phyloP scores from a whole-genome alignment of 2,329 filamentous ascomycete species.

The Pseudogymnoascus sp. region DNA sequence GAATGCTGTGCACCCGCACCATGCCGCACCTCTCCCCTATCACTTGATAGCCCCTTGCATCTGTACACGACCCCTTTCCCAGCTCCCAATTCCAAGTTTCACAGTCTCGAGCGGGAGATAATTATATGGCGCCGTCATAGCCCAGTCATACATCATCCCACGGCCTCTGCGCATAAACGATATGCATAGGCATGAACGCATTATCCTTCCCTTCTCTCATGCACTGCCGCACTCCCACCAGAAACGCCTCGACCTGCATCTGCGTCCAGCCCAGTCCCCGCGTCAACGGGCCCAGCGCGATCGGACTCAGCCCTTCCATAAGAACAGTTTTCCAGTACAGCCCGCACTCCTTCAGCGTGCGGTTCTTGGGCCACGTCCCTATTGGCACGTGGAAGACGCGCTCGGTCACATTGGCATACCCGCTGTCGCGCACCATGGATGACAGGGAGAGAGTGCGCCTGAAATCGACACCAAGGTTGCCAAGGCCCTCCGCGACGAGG shows the following conservation, averaged over 20 bases:
- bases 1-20: background rate
- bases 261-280: constrained; percentile 39
- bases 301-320: constrained; percentile 41
- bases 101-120: background rate
- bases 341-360: constrained; percentile 42
- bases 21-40: background rate
- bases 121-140: background rate
- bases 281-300: constrained; percentile 43
- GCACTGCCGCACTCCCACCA: constrained; percentile 40
- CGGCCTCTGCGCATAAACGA: constrained; percentile 12
- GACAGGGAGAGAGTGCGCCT: constrained; percentile 35
- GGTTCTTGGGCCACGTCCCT: constrained; percentile 45
- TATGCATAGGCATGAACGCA: constrained; percentile 10
- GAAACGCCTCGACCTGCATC: constrained; percentile 40
- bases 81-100: background rate
- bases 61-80: background rate
- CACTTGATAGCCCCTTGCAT: background rate
- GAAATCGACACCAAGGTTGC: constrained; percentile 38
- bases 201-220: constrained; percentile 31
- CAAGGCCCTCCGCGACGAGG: constrained; percentile 36
- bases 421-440: constrained; percentile 39
- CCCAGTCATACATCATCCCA: constrained; percentile 3
- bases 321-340: constrained; percentile 43
- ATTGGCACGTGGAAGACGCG: constrained; percentile 43
- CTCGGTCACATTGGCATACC: constrained; percentile 44